Evolutionary conservation across 1,284 basidiomycete genomes (phyloP).

Genomic region (Athelia psychrophila): DNA sequence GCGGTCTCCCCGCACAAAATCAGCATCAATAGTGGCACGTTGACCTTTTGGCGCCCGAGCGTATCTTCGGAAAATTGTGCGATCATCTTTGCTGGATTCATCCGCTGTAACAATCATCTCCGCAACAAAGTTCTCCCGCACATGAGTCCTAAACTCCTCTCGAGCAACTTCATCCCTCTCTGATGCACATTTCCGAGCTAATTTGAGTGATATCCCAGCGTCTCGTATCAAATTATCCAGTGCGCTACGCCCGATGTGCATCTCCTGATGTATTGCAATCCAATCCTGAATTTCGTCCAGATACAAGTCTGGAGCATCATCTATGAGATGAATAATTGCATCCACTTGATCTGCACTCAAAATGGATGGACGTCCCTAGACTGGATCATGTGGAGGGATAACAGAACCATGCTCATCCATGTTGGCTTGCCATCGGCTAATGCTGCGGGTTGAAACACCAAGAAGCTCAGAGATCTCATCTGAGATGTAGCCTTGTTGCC

Average conservation of each 20-base stretch:
- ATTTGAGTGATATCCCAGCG: conserved; percentile 8
- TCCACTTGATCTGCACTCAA: conserved; percentile 4
- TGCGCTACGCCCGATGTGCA: conserved; percentile 4
- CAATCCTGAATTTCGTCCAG: conserved; percentile 11
- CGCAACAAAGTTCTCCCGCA: background rate
- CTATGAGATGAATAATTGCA: conserved; percentile 6
- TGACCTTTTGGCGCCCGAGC: background rate
- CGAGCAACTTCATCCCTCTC: conserved; percentile 8
- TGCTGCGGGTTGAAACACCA: conserved; percentile 5
- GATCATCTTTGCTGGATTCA: background rate
- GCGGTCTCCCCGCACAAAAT: conserved; percentile 7
- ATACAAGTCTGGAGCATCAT: conserved; percentile 7
- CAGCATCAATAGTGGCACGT: conserved; percentile 1
- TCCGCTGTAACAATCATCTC: background rate
- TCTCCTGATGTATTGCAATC: conserved; percentile 5
- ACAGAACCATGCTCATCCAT: background rate
- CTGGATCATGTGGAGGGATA: conserved; percentile 1
- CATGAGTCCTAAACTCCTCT: conserved; percentile 2
- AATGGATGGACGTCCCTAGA: conserved; percentile 4
- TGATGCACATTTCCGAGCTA: conserved; percentile 7
- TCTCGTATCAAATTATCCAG: conserved; percentile 5
- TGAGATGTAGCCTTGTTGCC: background rate
- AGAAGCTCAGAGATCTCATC: conserved; percentile 7
- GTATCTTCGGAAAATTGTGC: background rate
- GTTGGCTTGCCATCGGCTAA: background rate